These are phyloP conservation scores for Clavulina sp. DNA, from an alignment of 768 basidiomycete genomes.

Conservation along the genomic window DNA sequence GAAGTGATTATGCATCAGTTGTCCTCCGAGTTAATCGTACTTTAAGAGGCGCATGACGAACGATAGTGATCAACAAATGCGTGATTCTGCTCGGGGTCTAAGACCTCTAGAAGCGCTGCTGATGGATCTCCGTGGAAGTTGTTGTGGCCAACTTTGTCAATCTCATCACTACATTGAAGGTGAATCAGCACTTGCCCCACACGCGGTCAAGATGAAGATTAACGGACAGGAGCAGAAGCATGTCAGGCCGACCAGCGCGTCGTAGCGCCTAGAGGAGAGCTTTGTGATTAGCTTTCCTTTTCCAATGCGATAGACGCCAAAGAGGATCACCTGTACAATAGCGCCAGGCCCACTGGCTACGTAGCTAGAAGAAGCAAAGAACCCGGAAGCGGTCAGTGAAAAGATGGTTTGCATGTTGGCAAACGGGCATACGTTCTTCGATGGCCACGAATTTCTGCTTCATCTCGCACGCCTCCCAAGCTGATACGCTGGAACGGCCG, in stretches of 20 bases:
- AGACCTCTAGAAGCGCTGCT: constrained; percentile 77
- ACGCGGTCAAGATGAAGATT: not conserved
- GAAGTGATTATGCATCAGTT: too few relatives aligned
- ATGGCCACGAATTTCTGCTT: constrained; percentile 70
- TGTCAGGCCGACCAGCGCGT: constrained; percentile 65
- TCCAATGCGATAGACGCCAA: too few relatives aligned
- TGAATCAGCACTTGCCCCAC: not conserved
- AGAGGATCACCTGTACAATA: too few relatives aligned
- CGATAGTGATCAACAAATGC: constrained; percentile 16
- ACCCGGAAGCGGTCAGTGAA: constrained; percentile 13
- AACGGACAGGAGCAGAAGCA: constrained; percentile 51
- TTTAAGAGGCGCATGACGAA: constrained; percentile 16
- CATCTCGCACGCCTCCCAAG: constrained; percentile 82
- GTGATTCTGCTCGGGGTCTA: constrained; percentile 89
- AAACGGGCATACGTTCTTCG: constrained; percentile 75
- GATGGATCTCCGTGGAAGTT: constrained; percentile 87
- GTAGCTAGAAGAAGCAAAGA: not conserved
- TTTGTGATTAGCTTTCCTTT: too few relatives aligned
- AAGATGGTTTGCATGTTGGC: constrained; percentile 28
- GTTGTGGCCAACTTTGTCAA: constrained; percentile 60
- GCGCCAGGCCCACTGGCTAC: constrained; percentile 70
- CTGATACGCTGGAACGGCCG: constrained; percentile 86
- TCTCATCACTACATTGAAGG: constrained; percentile 40
- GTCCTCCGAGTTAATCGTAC: too few relatives aligned
- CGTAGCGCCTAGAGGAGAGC: constrained; percentile 74